phyloP scores from a whole-genome alignment of 371 early-diverging fungal species.

The Mortierella sp. region DNA sequence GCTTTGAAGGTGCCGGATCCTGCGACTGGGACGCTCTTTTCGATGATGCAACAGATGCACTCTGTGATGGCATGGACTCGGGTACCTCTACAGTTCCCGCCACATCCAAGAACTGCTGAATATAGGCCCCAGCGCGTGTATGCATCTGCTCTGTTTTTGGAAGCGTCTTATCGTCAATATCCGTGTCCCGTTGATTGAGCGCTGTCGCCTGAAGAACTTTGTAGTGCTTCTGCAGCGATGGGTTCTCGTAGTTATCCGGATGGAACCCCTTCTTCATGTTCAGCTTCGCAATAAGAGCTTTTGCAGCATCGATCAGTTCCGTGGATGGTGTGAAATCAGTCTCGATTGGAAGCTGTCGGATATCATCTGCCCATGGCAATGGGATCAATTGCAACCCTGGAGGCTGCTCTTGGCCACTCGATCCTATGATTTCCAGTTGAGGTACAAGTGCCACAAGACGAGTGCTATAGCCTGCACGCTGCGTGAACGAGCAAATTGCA shows the following conservation, averaged over 20 bases:
- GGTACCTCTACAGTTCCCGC: conserved; percentile 19
- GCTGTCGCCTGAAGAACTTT: conserved; percentile 71
- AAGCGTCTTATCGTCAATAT: conserved; percentile 50
- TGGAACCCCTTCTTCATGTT: conserved; percentile 60
- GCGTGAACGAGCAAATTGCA: conserved; percentile 69
- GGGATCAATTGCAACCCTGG: conserved; percentile 70
- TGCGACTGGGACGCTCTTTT: conserved; percentile 20
- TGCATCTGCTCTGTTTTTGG: conserved; percentile 48
- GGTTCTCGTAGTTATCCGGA: conserved; percentile 67
- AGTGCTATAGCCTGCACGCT: conserved; percentile 61
- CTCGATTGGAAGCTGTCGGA: conserved; percentile 60
- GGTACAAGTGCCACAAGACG: conserved; percentile 72
- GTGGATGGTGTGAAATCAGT: conserved; percentile 40
- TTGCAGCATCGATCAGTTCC: conserved; percentile 50
- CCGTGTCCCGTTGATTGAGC: conserved; percentile 55
- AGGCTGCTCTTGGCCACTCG: conserved; percentile 56
- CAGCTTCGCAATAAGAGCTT: conserved; percentile 58
- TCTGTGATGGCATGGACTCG: background rate
- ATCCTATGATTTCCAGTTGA: conserved; percentile 56
- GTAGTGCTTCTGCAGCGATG: conserved; percentile 71
- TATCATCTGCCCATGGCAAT: conserved; percentile 79
- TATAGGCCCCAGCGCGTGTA: conserved; percentile 36
- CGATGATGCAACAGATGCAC: conserved; percentile 2
- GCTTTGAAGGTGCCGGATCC: conserved; percentile 19
- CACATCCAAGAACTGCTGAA: conserved; percentile 32